phyloP scores from a whole-genome alignment of 805 yeast species.

The Candida dajiaensis region DNA sequence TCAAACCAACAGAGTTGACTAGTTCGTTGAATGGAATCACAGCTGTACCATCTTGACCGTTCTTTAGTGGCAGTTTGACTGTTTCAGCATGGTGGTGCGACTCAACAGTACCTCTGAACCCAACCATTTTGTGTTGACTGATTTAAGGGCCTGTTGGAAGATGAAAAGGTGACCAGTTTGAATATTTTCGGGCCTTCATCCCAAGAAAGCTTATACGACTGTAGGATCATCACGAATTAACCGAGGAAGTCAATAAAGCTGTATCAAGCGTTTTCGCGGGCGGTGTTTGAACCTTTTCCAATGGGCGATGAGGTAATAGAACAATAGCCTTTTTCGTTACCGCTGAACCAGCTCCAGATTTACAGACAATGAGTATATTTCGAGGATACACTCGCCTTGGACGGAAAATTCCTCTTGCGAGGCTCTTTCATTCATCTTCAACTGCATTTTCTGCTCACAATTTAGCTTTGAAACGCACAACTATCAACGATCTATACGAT shows the following conservation, averaged over 20 bases:
- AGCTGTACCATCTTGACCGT: conserved; percentile 10
- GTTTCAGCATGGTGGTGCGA: conserved; percentile 20
- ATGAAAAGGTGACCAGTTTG: too few relatives aligned
- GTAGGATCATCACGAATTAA: too few relatives aligned
- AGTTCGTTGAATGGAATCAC: conserved; percentile 18
- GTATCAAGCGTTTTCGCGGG: neutral
- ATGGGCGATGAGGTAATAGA: neutral
- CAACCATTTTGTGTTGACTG: conserved; percentile 17
- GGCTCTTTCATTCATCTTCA: conserved; percentile 1
- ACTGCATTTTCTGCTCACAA: conserved; percentile 5
- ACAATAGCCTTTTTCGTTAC: neutral
- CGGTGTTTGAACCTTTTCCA: neutral
- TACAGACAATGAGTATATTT: neutral
- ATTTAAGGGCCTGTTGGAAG: too few relatives aligned
- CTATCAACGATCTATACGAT: conserved; percentile 35
- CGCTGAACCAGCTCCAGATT: neutral
- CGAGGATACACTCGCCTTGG: neutral
- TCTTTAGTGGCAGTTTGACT: conserved; percentile 21
- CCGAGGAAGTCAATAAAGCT: neutral
- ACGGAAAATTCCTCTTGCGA: neutral
- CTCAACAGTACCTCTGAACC: conserved; percentile 24
- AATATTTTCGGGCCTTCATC: too few relatives aligned
- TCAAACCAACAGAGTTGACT: conserved; percentile 32
- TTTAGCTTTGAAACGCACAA: conserved; percentile 9
- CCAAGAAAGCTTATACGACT: too few relatives aligned